phyloP scores from a whole-genome alignment of 495 filamentous ascomycete species.

The Neurospora intermedia region DNA sequence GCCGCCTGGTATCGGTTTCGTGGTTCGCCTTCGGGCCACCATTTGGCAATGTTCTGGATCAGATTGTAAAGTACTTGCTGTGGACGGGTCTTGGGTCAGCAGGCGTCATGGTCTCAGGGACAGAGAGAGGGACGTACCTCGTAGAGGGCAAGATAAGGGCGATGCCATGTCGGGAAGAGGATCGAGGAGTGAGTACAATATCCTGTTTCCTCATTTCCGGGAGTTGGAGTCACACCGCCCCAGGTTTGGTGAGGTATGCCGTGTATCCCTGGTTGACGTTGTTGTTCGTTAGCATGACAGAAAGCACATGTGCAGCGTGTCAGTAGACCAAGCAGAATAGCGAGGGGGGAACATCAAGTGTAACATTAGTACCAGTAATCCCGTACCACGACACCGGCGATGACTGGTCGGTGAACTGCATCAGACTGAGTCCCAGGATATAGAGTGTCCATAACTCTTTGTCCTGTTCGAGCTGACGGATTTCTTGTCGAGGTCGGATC shows the following conservation, averaged over 20 bases:
- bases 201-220: constrained; percentile 38
- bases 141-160: constrained; percentile 56
- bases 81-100: background rate
- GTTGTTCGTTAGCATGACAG: background rate
- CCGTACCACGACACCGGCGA: constrained; percentile 50
- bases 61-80: constrained; percentile 49
- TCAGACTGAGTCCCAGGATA: constrained; percentile 41
- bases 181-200: constrained; percentile 58
- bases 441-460: constrained; percentile 48
- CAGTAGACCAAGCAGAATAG: constrained; percentile 1
- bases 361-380: constrained; percentile 26
- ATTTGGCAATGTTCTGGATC: constrained; percentile 39
- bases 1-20: constrained; percentile 38
- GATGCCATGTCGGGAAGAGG: constrained; percentile 62
- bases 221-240: constrained; percentile 41
- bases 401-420: constrained; percentile 44
- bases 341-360: constrained; percentile 1
- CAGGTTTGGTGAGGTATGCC: constrained; percentile 48
- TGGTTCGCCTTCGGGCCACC: constrained; percentile 37
- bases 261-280: constrained; percentile 44
- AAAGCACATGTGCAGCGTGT: background rate
- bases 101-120: constrained; percentile 5
- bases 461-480: constrained; percentile 47
- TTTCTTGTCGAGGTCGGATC: constrained; percentile 32
- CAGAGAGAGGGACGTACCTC: constrained; percentile 40